Percentiles rank a stretch among this genome's conserved stretches.
Evolutionary conservation across 2,329 filamentous ascomycete genomes (phyloP).

Genomic region (Aspergillus jensenii): DNA sequence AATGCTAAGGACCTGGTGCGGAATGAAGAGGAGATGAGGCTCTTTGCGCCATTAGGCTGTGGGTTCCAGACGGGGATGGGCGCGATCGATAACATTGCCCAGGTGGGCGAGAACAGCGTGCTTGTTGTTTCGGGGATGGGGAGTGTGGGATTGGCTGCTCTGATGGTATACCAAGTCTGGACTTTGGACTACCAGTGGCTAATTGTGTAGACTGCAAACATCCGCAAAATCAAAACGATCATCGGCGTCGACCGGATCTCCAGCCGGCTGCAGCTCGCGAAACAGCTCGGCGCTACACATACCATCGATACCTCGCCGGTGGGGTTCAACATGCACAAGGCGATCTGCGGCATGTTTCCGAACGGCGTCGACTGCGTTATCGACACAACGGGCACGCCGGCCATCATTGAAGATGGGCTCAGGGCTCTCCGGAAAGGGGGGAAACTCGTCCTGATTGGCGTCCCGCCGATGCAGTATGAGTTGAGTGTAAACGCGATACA

Average conservation of each 20-base stretch:
- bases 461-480: slow-evolving; percentile 38
- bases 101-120: slow-evolving; percentile 35
- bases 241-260: slow-evolving; percentile 39
- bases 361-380: slow-evolving; percentile 16
- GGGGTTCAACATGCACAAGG: slow-evolving; percentile 7
- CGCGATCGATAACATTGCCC: slow-evolving; percentile 41
- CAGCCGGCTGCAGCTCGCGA: slow-evolving; percentile 36
- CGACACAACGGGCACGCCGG: slow-evolving; percentile 22
- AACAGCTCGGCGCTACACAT: slow-evolving; percentile 40
- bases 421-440: slow-evolving; percentile 39
- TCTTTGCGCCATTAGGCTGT: slow-evolving; percentile 29
- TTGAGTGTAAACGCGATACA: neutral
- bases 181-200: too few relatives aligned
- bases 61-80: slow-evolving; percentile 34
- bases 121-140: slow-evolving; percentile 47
- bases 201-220: slow-evolving; percentile 38
- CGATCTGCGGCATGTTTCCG: slow-evolving; percentile 4
- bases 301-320: slow-evolving; percentile 33
- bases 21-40: slow-evolving; percentile 18
- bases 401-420: slow-evolving; percentile 18
- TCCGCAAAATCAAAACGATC: slow-evolving; percentile 38
- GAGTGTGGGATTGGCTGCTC: slow-evolving; percentile 47
- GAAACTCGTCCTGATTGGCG: slow-evolving; percentile 53
- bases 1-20: slow-evolving; percentile 22
- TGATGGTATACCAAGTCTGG: slow-evolving; percentile 36